A percentile compares a stretch with the other conserved stretches of the same genome.
These are phyloP conservation scores for Blastobotrys apis DNA, from an alignment of 1,139 yeast genomes.

Conservation along the genomic window DNA sequence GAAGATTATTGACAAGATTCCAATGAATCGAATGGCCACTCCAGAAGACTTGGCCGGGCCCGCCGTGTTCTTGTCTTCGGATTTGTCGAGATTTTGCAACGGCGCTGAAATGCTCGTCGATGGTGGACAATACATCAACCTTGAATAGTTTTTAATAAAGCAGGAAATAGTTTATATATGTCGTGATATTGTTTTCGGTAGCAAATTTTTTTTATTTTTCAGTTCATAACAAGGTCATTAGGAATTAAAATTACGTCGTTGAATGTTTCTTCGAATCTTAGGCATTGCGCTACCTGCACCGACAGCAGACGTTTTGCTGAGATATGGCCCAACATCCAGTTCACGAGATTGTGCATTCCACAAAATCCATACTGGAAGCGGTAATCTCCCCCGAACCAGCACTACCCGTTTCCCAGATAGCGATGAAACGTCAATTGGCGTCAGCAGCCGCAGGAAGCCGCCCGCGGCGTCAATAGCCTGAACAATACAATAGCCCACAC, in stretches of 20 bases:
- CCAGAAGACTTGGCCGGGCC: slow-evolving; percentile 48
- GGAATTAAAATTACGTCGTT: slow-evolving; percentile 9
- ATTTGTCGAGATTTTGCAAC: slow-evolving; percentile 41
- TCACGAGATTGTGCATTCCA: slow-evolving; percentile 22
- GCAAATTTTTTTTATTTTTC: no score
- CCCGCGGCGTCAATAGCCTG: slow-evolving; percentile 49
- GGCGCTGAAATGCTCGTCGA: slow-evolving; percentile 47
- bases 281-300: slow-evolving; percentile 57
- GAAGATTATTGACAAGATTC: slow-evolving; percentile 36
- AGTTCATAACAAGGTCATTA: no score
- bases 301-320: slow-evolving; percentile 44
- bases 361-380: slow-evolving; percentile 48
- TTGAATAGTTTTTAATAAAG: slow-evolving; percentile 32
- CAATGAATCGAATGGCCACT: slow-evolving; percentile 44
- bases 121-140: slow-evolving; percentile 46
- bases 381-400: slow-evolving; percentile 63
- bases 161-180: background rate
- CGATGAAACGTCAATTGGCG: slow-evolving; percentile 41
- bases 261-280: slow-evolving; percentile 53
- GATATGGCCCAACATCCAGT: slow-evolving; percentile 19
- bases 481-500: slow-evolving; percentile 34
- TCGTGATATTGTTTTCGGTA: no score
- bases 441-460: slow-evolving; percentile 50
- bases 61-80: slow-evolving; percentile 45
- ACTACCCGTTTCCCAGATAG: slow-evolving; percentile 34